Base-by-base conservation (phyloP, 148 eudicot genomes). In the Nepenthes mirabilis region DNA sequence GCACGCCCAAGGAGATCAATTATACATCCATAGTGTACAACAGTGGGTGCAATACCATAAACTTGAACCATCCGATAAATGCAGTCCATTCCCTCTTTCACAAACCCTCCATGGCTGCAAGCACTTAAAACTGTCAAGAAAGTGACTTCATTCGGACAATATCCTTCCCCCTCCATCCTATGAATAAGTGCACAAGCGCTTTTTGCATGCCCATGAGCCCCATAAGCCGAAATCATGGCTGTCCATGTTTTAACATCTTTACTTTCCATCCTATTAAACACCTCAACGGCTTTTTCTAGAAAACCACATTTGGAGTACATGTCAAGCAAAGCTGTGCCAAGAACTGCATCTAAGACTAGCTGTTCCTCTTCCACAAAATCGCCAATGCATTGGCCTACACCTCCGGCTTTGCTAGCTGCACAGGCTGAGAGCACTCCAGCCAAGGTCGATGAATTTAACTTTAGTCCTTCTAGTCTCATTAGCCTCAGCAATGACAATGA, bases 1-100 rank as follows among this genome's bases (percentile, higher is more conserved):
- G 75, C 77, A 6, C 81, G 78, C 14, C 81, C 77, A 69, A 77
- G 56, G 45, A 77, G 78, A 74, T 77, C 81, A 33, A 77, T 67
- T 14, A 77, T 14, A 52, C 78, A 77, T 36, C 81, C 81, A 13
- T 77, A 77, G 64, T 77, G 81, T 56, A 63, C 75, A 52, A 65
- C 59, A 14, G 54, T 57, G 2, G 81, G 81, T 66, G 14, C 47
- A 33, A 77, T 60, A 34, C 62, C 60, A 53, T 77, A 70, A 11
- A 52, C 69, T 57, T 33, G 53, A 43, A 53, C 70, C 81, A 77
- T 77, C 60, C 36, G 70, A 61, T 61, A 23, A 40, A 77, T 70
- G 59, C 56, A 67, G 40, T 58, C 64, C 37, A 68, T 36, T 50
- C 78, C 81, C 57, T 77, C 75, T 10, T 1, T 33, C 33, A 77